Evolutionary conservation across 169 alveolate genomes (phyloP).

Genomic region (Plasmodium yoelii): DNA sequence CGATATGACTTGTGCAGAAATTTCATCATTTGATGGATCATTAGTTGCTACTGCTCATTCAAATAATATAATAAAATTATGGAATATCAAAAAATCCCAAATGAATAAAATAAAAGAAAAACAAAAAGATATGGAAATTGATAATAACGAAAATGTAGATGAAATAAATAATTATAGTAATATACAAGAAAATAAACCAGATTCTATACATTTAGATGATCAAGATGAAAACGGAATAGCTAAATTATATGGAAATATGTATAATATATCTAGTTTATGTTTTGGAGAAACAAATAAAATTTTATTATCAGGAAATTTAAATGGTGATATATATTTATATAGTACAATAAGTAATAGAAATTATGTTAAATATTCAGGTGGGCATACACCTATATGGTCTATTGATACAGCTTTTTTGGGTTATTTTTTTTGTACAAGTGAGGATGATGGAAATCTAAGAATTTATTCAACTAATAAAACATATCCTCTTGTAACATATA

Average conservation of each 20-base stretch:
- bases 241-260: constrained; percentile 52
- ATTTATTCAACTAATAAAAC: constrained; percentile 73
- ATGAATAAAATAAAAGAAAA: constrained; percentile 43
- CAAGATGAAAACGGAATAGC: constrained; percentile 55
- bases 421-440: constrained; percentile 54
- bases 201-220: constrained; percentile 34
- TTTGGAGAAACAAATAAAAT: constrained; percentile 77
- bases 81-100: constrained; percentile 67
- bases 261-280: constrained; percentile 55
- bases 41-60: constrained; percentile 74
- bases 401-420: constrained; percentile 73
- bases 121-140: constrained; percentile 28
- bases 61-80: constrained; percentile 64
- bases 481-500: constrained; percentile 63
- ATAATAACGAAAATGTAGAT: constrained; percentile 2
- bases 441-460: constrained; percentile 75
- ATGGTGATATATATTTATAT: constrained; percentile 73
- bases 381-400: constrained; percentile 74
- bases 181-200: constrained; percentile 30
- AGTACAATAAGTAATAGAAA: constrained; percentile 70
- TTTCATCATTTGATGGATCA: constrained; percentile 72
- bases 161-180: constrained; percentile 22
- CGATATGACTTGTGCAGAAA: constrained; percentile 76
- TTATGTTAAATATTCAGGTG: constrained; percentile 75
- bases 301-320: constrained; percentile 69